A percentile compares a stretch with the other conserved stretches of the same genome.
Evolutionary conservation across 768 basidiomycete genomes (phyloP).

Genomic region (Kwoniella pini): DNA sequence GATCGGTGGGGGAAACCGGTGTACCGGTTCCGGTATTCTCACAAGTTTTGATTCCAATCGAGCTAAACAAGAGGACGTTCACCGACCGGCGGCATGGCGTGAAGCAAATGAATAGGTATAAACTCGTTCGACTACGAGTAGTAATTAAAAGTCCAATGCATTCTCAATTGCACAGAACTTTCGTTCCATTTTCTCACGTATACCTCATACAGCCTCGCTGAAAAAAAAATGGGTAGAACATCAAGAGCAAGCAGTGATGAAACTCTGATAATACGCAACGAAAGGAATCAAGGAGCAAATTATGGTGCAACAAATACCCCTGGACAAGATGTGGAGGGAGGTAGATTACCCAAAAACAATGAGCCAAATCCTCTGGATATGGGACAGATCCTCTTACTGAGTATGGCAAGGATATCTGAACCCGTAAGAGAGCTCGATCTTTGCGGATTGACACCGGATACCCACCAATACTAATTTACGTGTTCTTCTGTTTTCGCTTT

Average conservation of each 20-base stretch:
- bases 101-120: no score
- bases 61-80: background rate
- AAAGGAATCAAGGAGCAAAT: background rate
- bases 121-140: no score
- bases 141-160: no score
- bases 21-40: background rate
- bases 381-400: constrained; percentile 24
- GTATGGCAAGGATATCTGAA: constrained; percentile 27
- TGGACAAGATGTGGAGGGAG: constrained; percentile 3
- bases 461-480: background rate
- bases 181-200: background rate
- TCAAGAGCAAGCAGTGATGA: background rate
- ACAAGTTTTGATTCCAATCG: background rate
- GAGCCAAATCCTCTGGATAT: constrained; percentile 24
- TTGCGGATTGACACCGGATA: no score
- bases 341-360: background rate
- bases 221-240: background rate
- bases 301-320: constrained; percentile 7
- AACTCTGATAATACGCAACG: background rate
- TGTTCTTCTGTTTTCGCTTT: background rate
- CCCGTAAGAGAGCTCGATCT: constrained; percentile 10
- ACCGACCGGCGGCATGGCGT: background rate
- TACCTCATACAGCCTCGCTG: background rate
- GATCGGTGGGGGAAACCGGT: background rate
- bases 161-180: background rate